phyloP scores from a whole-genome alignment of 2,329 filamentous ascomycete species.

The Pseudodiploospora longispora region DNA sequence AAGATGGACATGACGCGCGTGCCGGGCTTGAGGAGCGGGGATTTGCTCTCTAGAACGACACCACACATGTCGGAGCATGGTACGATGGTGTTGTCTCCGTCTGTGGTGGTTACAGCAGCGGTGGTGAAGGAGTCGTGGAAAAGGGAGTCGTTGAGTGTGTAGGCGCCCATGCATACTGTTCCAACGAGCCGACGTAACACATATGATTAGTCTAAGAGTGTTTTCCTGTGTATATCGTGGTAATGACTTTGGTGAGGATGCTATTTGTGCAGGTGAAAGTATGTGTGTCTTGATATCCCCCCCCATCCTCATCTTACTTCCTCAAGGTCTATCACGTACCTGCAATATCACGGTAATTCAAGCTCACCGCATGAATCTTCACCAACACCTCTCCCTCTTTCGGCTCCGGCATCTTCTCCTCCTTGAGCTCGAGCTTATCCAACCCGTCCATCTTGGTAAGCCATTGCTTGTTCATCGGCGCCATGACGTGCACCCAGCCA shows the following conservation, averaged over 20 bases:
- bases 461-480: slow-evolving; percentile 39
- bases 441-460: slow-evolving; percentile 46
- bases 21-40: slow-evolving; percentile 39
- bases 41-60: slow-evolving; percentile 35
- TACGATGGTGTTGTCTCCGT: slow-evolving; percentile 33
- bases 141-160: slow-evolving; percentile 48
- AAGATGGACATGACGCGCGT: slow-evolving; percentile 63
- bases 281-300: too few species aligned
- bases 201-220: too few species aligned
- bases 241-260: too few species aligned
- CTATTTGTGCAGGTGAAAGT: too few species aligned
- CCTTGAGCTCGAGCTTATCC: slow-evolving; percentile 39
- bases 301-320: too few species aligned
- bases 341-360: slow-evolving; percentile 44
- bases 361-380: slow-evolving; percentile 36
- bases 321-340: slow-evolving; percentile 21
- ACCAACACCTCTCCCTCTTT: slow-evolving; percentile 44
- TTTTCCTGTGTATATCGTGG: too few species aligned
- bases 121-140: background rate
- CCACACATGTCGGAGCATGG: slow-evolving; percentile 67
- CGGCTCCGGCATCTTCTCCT: slow-evolving; percentile 37
- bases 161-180: slow-evolving; percentile 55
- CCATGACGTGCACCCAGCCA: slow-evolving; percentile 1
- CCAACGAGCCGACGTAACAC: background rate
- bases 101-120: background rate